Conservation (phyloP, 2,329 filamentous ascomycete species). For the Calonectria montana region DNA sequence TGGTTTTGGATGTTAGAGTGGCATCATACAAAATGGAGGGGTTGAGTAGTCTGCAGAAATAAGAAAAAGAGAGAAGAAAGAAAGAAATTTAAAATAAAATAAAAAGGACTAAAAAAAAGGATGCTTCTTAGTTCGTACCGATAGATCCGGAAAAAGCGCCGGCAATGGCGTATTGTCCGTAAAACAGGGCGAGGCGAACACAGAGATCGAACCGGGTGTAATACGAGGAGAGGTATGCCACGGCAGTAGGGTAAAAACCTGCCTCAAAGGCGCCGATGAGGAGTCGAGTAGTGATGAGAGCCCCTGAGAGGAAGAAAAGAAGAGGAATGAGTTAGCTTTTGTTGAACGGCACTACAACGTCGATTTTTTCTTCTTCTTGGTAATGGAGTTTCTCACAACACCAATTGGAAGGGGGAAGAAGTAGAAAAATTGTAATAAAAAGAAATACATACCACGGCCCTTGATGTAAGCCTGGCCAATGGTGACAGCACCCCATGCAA, state of each 20-base stretch:
- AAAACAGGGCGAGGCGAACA: constrained; percentile 42
- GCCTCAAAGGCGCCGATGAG: constrained; percentile 44
- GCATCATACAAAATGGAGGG: background rate
- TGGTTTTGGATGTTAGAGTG: background rate
- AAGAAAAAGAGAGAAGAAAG: background rate
- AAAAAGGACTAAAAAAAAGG: background rate
- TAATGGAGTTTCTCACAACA: background rate
- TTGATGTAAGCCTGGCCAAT: constrained; percentile 41
- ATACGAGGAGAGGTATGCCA: constrained; percentile 42
- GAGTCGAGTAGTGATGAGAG: constrained; percentile 40
- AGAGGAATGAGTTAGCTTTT: constrained; percentile 13
- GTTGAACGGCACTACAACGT: background rate
- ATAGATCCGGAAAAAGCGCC: constrained; percentile 44
- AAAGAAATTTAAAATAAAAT: background rate
- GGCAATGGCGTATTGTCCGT: constrained; percentile 42
- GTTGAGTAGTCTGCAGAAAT: background rate
- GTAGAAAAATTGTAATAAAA: background rate
- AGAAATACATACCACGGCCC: constrained; percentile 35
- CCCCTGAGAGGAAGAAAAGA: constrained; percentile 18
- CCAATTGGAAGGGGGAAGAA: background rate
- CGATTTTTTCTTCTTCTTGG: background rate
- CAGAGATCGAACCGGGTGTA: constrained; percentile 41
- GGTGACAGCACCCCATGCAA: constrained; percentile 41
- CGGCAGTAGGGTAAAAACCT: constrained; percentile 44
- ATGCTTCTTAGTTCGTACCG: constrained; percentile 24